These are phyloP conservation scores for Pseudozyma pruni DNA, from an alignment of 1,284 basidiomycete genomes.

Conservation along the genomic window DNA sequence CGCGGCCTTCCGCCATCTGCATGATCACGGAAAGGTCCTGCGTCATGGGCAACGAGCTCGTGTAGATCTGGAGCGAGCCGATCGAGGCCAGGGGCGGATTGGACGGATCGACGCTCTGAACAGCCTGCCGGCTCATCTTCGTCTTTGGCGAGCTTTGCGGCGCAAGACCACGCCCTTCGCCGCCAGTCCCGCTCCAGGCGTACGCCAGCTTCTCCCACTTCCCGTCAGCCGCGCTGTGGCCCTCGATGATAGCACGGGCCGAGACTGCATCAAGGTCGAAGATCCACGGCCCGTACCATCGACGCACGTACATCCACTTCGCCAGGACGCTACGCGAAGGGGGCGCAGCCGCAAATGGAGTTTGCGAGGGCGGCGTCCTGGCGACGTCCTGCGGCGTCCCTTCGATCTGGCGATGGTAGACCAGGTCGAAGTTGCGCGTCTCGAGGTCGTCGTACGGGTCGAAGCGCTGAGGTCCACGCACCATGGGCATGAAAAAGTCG, in stretches of 20 bases:
- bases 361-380: not conserved
- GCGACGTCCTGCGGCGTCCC: not conserved
- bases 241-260: conserved; percentile 12
- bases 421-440: not conserved
- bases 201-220: not conserved
- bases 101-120: not conserved
- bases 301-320: conserved; percentile 7
- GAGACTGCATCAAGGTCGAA: conserved; percentile 9
- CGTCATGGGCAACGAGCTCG: conserved; percentile 4
- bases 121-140: no score
- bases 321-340: not conserved
- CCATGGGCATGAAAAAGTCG: conserved; percentile 15
- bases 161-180: not conserved
- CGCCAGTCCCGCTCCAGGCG: conserved; percentile 5
- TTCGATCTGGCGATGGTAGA: not conserved
- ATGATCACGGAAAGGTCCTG: conserved; percentile 11
- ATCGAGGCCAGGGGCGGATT: not conserved
- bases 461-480: conserved; percentile 11
- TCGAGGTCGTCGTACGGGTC: conserved; percentile 8
- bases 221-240: conserved; percentile 4
- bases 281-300: conserved; percentile 14
- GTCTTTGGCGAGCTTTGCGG: no score
- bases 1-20: conserved; percentile 11
- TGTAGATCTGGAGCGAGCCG: not conserved
- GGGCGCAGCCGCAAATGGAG: not conserved